A percentile compares a stretch with the other conserved stretches of the same genome.
Evolutionary conservation across 495 filamentous ascomycete genomes (phyloP).

Genomic region (Hypoxylon intermedium): DNA sequence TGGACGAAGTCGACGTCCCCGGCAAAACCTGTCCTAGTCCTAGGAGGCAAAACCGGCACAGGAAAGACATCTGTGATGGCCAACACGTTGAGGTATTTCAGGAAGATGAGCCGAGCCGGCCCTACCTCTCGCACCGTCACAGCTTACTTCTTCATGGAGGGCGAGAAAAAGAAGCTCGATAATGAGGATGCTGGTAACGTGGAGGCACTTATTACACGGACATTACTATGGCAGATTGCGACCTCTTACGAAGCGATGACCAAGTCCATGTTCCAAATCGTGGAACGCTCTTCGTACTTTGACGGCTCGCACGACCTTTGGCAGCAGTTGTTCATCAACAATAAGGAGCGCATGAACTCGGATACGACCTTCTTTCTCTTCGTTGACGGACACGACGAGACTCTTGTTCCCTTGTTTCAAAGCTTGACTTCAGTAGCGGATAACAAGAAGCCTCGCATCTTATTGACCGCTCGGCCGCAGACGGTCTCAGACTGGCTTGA

Average conservation of each 20-base stretch:
- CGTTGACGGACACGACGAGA: conserved; percentile 43
- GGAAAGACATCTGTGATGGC: conserved; percentile 50
- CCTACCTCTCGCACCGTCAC: conserved; percentile 43
- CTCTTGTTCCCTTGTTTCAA: conserved; percentile 39
- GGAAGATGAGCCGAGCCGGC: conserved; percentile 39
- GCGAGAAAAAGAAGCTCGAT: conserved; percentile 45
- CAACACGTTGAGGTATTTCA: conserved; percentile 45
- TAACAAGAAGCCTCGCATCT: conserved; percentile 30
- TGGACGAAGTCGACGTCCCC: conserved; percentile 40
- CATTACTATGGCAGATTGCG: conserved; percentile 49
- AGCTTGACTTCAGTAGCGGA: conserved; percentile 34
- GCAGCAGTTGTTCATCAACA: conserved; percentile 44
- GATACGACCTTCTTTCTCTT: conserved; percentile 49
- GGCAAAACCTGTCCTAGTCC: conserved; percentile 36
- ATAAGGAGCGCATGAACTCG: conserved; percentile 41
- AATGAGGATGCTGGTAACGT: conserved; percentile 28
- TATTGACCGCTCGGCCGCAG: conserved; percentile 31
- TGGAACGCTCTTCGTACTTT: conserved; percentile 40
- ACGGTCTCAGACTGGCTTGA: conserved; percentile 21
- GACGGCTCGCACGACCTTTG: conserved; percentile 44
- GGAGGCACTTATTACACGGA: conserved; percentile 39
- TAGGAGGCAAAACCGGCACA: conserved; percentile 46
- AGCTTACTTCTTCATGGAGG: conserved; percentile 50
- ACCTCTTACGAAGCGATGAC: conserved; percentile 48
- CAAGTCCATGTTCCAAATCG: conserved; percentile 44